A percentile compares a stretch with the other conserved stretches of the same genome.
Evolutionary conservation across 176 grass and related monocot genomes (phyloP).

Genomic region (Musa beccarii): DNA sequence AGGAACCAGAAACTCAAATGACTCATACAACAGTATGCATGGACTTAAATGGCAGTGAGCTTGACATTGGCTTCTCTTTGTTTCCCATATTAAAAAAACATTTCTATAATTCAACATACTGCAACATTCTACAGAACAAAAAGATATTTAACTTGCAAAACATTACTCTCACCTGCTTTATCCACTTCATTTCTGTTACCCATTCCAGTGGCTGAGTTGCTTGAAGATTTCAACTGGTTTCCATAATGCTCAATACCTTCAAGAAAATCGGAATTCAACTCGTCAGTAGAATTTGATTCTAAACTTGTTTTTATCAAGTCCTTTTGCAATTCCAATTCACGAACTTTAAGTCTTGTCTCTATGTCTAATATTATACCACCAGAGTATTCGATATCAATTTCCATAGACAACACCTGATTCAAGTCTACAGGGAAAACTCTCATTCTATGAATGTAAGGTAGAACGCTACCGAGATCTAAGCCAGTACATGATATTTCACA

Average conservation of each 20-base stretch:
- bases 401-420: constrained; percentile 75
- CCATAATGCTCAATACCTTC: constrained; percentile 87
- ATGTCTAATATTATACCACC: constrained; percentile 57
- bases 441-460: constrained; percentile 71
- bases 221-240: constrained; percentile 43
- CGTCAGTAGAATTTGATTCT: constrained; percentile 49
- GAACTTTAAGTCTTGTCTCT: constrained; percentile 80
- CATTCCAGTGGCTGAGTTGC: constrained; percentile 29
- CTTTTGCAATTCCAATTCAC: constrained; percentile 79
- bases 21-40: too few relatives aligned
- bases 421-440: constrained; percentile 68
- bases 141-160: background rate
- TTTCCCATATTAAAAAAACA: background rate
- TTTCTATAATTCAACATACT: background rate
- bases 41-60: too few relatives aligned
- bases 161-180: constrained; percentile 28
- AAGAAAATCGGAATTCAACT: constrained; percentile 66
- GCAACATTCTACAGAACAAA: background rate
- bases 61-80: too few relatives aligned
- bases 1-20: too few relatives aligned
- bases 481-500: constrained; percentile 62
- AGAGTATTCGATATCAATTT: constrained; percentile 85
- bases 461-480: constrained; percentile 64
- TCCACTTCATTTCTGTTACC: constrained; percentile 41
- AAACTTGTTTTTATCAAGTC: constrained; percentile 67